Evolutionary conservation across 2,329 filamentous ascomycete genomes (phyloP), one percentile per base, ranked within the genome.

Genomic region (Kalmusia sp.): DNA sequence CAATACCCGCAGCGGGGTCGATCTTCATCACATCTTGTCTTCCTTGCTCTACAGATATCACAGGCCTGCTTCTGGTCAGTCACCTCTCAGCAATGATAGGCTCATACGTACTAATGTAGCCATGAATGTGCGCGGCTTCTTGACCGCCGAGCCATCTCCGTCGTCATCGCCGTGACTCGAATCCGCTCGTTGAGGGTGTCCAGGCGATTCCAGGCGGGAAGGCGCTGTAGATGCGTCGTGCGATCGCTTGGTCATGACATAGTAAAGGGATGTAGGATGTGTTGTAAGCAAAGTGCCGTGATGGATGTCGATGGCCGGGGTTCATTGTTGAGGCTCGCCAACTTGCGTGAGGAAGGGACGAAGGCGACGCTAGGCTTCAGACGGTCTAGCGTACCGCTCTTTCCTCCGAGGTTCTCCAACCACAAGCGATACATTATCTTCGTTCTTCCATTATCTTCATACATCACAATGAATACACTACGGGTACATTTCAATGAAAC

Each of bases 11-110:
- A 84, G 41, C 59, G 65, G 28, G 82, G 81, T 27, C 79, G 72
- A 52, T 82, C 82, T 65, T 83, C 81, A 55, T 84, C 81, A 64
- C 82, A 84, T 70, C 80, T 68, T 15, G 80, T 82, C 69, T 84
- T 84, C 61, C 82, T 81, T 43, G 79, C 68, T 22, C 82, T 75
- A 61, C 82, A 84, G 14, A 76, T 77, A 60, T 84, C 81, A 60
- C 82, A 84, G 2, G 82, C 82, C 80, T 73, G 28, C 11, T n/a
- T 12, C n/a, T 14, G 5, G 39, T 67, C 34, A 69, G 51, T n/a
- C 24, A 12, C 15, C 11, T 31, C 15, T 11, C 3, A 33, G 14
- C n/a, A 19, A n/a, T 17, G 11, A 9, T n/a, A 11, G 34, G n/a
- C 14, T 21, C 9, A 7, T 22, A 33, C 49, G 15, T 54, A 70